A percentile compares a stretch with the other conserved stretches of the same genome.
Evolutionary conservation across 345 rosid species (phyloP).

Genomic region (Kandelia obovata): DNA sequence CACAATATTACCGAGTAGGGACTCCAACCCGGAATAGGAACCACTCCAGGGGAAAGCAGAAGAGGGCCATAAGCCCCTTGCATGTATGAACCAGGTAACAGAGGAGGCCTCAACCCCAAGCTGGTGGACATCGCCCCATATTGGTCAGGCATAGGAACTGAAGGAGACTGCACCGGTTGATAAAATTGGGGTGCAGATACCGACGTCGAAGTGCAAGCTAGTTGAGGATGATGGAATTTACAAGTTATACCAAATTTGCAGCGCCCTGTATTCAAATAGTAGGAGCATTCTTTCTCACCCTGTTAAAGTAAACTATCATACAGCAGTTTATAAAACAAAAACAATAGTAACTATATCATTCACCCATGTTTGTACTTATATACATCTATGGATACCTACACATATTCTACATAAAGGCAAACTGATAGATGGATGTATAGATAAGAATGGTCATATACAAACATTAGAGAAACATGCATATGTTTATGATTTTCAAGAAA

Average conservation of each 20-base stretch:
- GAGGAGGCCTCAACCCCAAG: constrained; percentile 26
- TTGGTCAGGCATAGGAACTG: constrained; percentile 22
- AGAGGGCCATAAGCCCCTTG: constrained; percentile 19
- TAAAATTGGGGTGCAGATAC: constrained; percentile 31
- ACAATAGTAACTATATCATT: neutral
- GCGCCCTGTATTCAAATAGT: constrained; percentile 29
- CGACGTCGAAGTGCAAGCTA: constrained; percentile 19
- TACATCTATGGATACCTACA: neutral
- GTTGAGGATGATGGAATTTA: constrained; percentile 33
- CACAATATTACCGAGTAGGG: constrained; percentile 31
- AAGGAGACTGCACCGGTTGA: constrained; percentile 30
- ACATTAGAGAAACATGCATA: neutral
- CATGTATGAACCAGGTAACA: constrained; percentile 26
- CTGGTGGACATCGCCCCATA: constrained; percentile 23
- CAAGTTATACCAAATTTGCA: constrained; percentile 33
- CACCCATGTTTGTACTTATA: neutral
- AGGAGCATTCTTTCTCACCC: constrained; percentile 32
- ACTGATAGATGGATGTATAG: neutral
- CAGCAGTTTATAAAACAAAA: neutral
- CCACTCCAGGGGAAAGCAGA: constrained; percentile 26
- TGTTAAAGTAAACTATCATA: neutral
- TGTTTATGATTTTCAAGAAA: neutral
- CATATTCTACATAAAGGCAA: neutral
- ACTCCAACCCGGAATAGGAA: constrained; percentile 28
- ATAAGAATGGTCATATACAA: neutral